These are phyloP conservation scores for Rubia tinctorum DNA, from an alignment of 305 asterid species.

Conservation along the genomic window DNA sequence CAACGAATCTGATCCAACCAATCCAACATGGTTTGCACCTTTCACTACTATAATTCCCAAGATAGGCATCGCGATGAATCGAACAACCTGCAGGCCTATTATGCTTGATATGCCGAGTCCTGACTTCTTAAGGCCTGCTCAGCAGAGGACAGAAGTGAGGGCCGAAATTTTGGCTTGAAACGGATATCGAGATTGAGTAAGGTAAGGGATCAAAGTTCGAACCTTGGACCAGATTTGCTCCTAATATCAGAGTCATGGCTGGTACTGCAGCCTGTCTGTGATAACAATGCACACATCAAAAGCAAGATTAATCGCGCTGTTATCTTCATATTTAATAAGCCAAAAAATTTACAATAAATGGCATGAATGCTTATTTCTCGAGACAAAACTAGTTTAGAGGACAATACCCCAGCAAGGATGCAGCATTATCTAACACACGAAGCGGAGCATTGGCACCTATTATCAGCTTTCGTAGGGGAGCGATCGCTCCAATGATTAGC, in stretches of 20 bases:
- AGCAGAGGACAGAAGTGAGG: background rate
- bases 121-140: constrained; percentile 26
- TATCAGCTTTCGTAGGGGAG: constrained; percentile 19
- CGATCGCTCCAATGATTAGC: constrained; percentile 20
- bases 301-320: background rate
- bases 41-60: constrained; percentile 24
- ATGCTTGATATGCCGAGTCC: constrained; percentile 19
- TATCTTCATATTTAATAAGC: background rate
- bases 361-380: background rate
- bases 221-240: constrained; percentile 37
- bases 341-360: background rate
- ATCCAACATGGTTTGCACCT: constrained; percentile 23
- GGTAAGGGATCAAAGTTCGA: background rate
- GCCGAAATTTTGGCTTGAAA: background rate
- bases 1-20: constrained; percentile 33
- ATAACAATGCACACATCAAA: background rate
- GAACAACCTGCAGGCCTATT: constrained; percentile 24
- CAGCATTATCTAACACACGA: constrained; percentile 28
- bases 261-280: constrained; percentile 33
- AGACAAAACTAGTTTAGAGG: background rate
- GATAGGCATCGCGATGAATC: constrained; percentile 26
- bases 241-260: constrained; percentile 32
- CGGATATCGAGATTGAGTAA: background rate
- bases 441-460: constrained; percentile 24
- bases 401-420: constrained; percentile 29